Evolutionary conservation across 2,329 filamentous ascomycete species (phyloP).

Genomic region (Emericellopsis cladophorae): DNA sequence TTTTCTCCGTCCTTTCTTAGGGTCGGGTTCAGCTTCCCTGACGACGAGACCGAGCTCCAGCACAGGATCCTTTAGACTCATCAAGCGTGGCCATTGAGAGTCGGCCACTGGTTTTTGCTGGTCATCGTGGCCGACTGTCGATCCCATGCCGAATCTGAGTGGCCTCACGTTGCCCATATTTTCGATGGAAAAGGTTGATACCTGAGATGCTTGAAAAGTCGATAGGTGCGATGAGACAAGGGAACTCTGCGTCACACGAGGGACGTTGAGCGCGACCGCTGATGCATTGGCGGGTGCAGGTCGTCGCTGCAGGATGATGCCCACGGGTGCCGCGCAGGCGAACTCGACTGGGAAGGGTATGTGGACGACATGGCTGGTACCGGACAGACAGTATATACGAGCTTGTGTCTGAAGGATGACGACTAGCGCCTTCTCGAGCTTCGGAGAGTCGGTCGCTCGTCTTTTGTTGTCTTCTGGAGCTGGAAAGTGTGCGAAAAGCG

Average conservation of each 20-base stretch:
- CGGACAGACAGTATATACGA: constrained; percentile 83
- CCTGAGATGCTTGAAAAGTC: constrained; percentile 35
- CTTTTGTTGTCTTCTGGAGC: constrained; percentile 27
- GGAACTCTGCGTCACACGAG: constrained; percentile 64
- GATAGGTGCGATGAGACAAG: constrained; percentile 61
- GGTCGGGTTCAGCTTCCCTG: constrained; percentile 33
- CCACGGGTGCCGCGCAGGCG: constrained; percentile 69
- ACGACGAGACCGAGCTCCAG: constrained; percentile 78
- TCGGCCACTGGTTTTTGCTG: constrained; percentile 36
- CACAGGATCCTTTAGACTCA: constrained; percentile 75
- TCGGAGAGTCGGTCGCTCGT: constrained; percentile 2
- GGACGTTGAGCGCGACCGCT: constrained; percentile 41
- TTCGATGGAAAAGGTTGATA: constrained; percentile 43
- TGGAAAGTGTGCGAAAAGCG: constrained; percentile 73
- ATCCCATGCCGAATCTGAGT: constrained; percentile 36
- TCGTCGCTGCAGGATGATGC: constrained; percentile 78
- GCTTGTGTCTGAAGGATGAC: constrained; percentile 88
- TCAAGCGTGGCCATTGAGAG: constrained; percentile 60
- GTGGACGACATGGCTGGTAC: constrained; percentile 79
- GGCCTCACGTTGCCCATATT: constrained; percentile 41
- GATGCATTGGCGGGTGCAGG: constrained; percentile 36
- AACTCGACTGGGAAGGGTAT: constrained; percentile 90
- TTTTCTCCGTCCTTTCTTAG: constrained; percentile 14
- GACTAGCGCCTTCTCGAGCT: constrained; percentile 59
- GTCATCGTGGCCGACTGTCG: constrained; percentile 45